Evolutionary conservation across 768 basidiomycete species (phyloP), one percentile per base, ranked within the genome.

Genomic region (Aureoboletus auriporus): DNA sequence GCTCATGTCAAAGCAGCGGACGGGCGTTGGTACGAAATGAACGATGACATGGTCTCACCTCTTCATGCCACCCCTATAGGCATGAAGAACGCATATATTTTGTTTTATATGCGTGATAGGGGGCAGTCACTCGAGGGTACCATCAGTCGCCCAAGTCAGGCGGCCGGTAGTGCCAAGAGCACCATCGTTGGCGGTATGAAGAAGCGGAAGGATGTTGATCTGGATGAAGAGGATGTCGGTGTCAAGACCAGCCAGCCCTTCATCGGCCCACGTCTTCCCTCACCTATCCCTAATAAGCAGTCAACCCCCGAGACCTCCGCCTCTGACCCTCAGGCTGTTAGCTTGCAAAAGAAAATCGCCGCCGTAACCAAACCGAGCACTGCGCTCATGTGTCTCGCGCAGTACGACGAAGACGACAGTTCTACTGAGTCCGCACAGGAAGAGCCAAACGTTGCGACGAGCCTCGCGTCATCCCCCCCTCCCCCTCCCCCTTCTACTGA

Each of bases 11-110:
- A 84, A 64, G 75, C 80, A 35, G 75, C 74, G 31, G 71, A 78
- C 30, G 84, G 82, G 10, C 70, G 70, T 31, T 99, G 94, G 94
- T 83, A 78, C 69, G 84, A 92, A 70, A 94, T 94, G 84, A 95
- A 99, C 69, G 96, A 99, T 63, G 91, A 93, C 27, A 72, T 72
- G 39, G 86, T 93, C 20, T 69, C 75, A 9, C 59, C 69, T 4
- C 60, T 67, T 12, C 62, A 55, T 14, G 53, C 65, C 13, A 56
- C 77, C 5, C 84, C 89, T 1, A 68, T 83, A 27, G 67, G 70
- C 48, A 79, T 83, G 70, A 85, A 82, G 68, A 89, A 79, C 60
- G 96, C 96, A 50, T 99, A 99, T 57, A 80, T 98, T 53, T 73
- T 99, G 48, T 93, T 95, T 70, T 99, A 98, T 66, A 78, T 92